These are phyloP conservation scores for Diaporthe vexans DNA, from an alignment of 2,329 filamentous ascomycete genomes.

Conservation along the genomic window DNA sequence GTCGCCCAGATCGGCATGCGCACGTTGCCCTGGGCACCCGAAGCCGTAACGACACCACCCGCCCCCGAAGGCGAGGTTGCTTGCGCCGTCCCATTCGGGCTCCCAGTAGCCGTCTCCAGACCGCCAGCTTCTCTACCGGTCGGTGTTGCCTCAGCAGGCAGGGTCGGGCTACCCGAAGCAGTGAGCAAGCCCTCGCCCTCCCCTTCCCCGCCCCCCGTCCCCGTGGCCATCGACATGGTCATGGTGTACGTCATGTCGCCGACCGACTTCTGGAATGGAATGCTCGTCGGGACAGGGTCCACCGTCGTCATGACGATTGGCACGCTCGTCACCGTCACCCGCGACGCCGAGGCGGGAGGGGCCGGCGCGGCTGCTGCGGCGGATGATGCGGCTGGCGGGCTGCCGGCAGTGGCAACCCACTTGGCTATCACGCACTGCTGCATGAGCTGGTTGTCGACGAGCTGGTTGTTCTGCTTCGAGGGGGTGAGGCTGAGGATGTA, in stretches of 20 bases:
- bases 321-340: constrained; percentile 26
- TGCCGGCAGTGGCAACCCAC: constrained; percentile 45
- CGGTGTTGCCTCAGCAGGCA: not conserved
- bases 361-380: not conserved
- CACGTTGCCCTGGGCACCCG: not conserved
- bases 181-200: constrained; percentile 16
- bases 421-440: constrained; percentile 57
- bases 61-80: not conserved
- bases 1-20: not conserved
- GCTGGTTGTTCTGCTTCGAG: constrained; percentile 48
- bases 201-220: not conserved
- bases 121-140: not conserved
- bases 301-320: constrained; percentile 30
- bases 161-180: not conserved
- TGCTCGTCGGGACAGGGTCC: not conserved
- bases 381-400: not conserved
- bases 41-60: not conserved
- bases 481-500: constrained; percentile 62
- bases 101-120: constrained; percentile 8
- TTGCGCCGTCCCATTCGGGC: not conserved
- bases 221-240: constrained; percentile 16
- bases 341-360: not conserved
- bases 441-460: constrained; percentile 58
- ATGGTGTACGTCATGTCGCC: constrained; percentile 9
- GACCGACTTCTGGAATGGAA: not conserved